Conservation (phyloP, 345 rosid genomes). For the Eutrema japonicum region DNA sequence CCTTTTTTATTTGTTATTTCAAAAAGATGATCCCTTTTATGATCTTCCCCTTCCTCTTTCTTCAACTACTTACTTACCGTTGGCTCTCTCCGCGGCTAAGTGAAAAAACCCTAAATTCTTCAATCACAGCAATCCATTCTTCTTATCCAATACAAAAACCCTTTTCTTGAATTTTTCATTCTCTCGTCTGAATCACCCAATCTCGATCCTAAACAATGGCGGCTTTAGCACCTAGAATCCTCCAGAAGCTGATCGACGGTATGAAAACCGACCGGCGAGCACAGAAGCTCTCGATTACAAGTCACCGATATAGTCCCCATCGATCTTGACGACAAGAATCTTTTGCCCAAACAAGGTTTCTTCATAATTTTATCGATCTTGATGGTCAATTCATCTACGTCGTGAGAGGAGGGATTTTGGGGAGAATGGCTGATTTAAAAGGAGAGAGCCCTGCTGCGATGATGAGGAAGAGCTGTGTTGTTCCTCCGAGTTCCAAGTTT, state of each 20-base stretch:
- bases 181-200: not conserved
- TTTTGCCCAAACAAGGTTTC: too few species aligned
- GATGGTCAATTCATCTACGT: too few species aligned
- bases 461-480: constrained; percentile 81
- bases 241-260: too few species aligned
- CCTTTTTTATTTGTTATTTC: not conserved
- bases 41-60: constrained; percentile 10
- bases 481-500: constrained; percentile 62
- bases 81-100: not conserved
- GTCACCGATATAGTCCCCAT: too few species aligned
- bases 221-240: constrained; percentile 75
- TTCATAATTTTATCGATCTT: too few species aligned
- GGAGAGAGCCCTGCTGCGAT: constrained; percentile 66
- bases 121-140: not conserved
- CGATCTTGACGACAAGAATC: too few species aligned
- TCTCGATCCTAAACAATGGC: constrained; percentile 56
- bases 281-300: too few species aligned
- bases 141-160: not conserved
- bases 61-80: not conserved
- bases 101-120: not conserved
- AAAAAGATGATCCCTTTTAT: constrained; percentile 9
- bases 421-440: constrained; percentile 58
- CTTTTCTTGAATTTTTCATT: constrained; percentile 27
- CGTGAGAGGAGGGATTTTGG: constrained; percentile 78
- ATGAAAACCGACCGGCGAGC: too few species aligned